Conservation (phyloP, 371 early-diverging fungal species). For the Amoeboradix gromovi region DNA sequence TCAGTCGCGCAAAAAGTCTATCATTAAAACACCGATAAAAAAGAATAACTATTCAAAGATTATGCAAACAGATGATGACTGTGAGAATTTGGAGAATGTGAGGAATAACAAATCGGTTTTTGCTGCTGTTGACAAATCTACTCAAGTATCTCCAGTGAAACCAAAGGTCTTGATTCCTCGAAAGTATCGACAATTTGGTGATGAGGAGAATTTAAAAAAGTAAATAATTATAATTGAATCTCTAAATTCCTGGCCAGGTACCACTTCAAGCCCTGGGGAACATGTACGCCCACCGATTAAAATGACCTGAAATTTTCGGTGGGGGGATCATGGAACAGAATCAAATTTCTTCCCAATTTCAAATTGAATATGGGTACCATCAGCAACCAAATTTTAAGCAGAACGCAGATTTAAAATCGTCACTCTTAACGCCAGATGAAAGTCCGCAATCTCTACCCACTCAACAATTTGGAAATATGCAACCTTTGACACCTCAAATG, state of each 20-base stretch:
- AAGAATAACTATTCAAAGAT: not conserved
- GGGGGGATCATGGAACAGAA: no score
- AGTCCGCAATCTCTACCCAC: not conserved
- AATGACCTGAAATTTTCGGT: no score
- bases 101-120: not conserved
- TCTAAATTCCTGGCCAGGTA: no score
- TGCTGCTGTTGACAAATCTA: not conserved
- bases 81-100: not conserved
- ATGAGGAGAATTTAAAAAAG: not conserved
- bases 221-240: no score
- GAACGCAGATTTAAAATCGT: not conserved
- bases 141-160: not conserved
- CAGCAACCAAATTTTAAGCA: not conserved
- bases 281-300: no score
- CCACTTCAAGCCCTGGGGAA: no score
- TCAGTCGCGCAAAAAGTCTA: not conserved
- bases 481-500: not conserved
- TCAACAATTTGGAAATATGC: not conserved
- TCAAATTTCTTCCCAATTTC: not conserved
- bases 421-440: not conserved
- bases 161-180: not conserved
- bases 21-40: not conserved
- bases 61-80: not conserved
- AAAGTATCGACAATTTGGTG: not conserved
- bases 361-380: not conserved